Percentiles rank a stretch among this genome's conserved stretches.
These are phyloP conservation scores for Daldinia bambusicola DNA, from an alignment of 495 filamentous ascomycete species.

Conservation along the genomic window DNA sequence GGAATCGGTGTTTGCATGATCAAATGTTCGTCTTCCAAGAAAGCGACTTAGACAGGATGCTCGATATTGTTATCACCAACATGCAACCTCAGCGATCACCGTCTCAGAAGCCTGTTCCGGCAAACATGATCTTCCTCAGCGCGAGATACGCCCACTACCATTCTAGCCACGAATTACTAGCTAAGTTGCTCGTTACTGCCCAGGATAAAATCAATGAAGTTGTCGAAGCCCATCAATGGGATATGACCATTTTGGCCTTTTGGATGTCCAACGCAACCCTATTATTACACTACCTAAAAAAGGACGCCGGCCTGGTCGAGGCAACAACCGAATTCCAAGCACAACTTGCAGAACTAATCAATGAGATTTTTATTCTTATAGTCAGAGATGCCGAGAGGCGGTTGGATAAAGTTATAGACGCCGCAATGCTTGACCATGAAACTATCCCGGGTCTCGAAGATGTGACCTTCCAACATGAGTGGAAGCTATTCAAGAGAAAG, in stretches of 20 bases:
- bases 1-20: conserved; percentile 93
- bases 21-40: conserved; percentile 99
- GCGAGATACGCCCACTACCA: conserved; percentile 98
- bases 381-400: conserved; percentile 96
- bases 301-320: conserved; percentile 83
- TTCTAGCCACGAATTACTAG: conserved; percentile 84
- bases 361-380: conserved; percentile 99
- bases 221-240: conserved; percentile 94
- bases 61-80: conserved; percentile 96
- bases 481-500: conserved; percentile 94
- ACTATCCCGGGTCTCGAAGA: conserved; percentile 98
- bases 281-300: conserved; percentile 94
- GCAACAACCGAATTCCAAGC: conserved; percentile 91
- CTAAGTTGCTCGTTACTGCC: conserved; percentile 80
- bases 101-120: conserved; percentile 95
- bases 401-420: conserved; percentile 94
- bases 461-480: conserved; percentile 96
- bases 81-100: conserved; percentile 97
- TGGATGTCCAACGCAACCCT: conserved; percentile 99
- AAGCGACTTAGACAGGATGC: conserved; percentile 83
- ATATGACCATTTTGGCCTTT: conserved; percentile 98
- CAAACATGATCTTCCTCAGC: conserved; percentile 95
- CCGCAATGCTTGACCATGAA: conserved; percentile 95
- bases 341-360: conserved; percentile 93
- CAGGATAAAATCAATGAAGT: conserved; percentile 98